Percentiles rank a stretch among this genome's conserved stretches.
Conservation (phyloP, 2,329 filamentous ascomycete species). For the Calonectria pseudoreteaudii region DNA sequence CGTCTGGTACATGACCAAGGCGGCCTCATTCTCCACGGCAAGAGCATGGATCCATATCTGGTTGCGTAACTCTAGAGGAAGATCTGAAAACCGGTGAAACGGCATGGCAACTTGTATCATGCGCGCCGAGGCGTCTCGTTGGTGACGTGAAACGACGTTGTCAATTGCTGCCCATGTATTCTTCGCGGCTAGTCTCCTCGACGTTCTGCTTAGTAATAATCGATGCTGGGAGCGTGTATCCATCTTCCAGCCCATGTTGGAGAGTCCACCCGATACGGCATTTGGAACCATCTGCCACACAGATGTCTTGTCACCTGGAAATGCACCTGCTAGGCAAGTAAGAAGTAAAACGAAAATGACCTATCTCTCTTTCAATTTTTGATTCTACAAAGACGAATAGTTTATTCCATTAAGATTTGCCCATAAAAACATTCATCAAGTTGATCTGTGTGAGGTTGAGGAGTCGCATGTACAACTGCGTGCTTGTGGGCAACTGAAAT, state of each 20-base stretch:
- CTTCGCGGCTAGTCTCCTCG: background rate
- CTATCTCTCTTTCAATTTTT: too few relatives aligned
- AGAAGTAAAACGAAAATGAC: too few relatives aligned
- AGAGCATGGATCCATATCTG: background rate
- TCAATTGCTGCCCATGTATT: background rate
- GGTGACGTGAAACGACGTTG: background rate
- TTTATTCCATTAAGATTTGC: background rate
- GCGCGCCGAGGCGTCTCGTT: background rate
- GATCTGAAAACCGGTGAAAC: background rate
- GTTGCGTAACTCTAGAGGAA: background rate
- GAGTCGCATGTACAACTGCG: background rate
- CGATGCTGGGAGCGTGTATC: background rate
- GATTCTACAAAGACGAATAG: background rate
- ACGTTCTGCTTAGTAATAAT: background rate
- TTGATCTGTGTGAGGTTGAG: background rate
- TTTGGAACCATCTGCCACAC: too few relatives aligned
- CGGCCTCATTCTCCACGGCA: background rate
- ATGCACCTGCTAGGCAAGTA: too few relatives aligned
- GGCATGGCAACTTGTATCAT: background rate
- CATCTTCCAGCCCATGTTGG: background rate
- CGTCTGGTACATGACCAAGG: background rate
- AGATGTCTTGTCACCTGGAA: too few relatives aligned
- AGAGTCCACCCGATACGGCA: fast-evolving
- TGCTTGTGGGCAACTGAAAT: background rate
- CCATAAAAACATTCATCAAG: background rate